Evolutionary conservation across 2,329 filamentous ascomycete genomes (phyloP), one percentile per base, ranked within the genome.

Genomic region (Pseudogymnoascus sp.): DNA sequence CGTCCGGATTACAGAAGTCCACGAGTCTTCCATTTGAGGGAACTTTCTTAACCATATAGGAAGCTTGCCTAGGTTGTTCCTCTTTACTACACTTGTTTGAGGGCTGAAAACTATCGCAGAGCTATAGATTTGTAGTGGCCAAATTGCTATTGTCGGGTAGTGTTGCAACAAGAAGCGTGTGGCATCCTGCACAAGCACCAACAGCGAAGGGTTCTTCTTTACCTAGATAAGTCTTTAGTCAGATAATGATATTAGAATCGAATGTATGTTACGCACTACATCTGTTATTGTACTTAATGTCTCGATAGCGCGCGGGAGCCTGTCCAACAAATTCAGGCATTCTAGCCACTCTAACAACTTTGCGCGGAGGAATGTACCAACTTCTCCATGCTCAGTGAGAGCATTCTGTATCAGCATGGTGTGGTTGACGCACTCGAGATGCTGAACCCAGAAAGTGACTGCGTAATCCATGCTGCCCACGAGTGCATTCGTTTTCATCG

Each of bases 261-360:
- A 31, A 62, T 62, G 19, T 61, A 60, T 53, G 4, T 42, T 66
- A 65, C 66, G 63, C 26, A 67, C 65, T 61, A 38, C 10, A 62
- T 64, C 63, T 61, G 53, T 37, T 60, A 72, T 38, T 56, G 60
- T 47, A 53, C 62, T 62, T 8, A 72, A 63, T 16, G 56, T 37
- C 37, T 65, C 40, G 26, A 70, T 59, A 35, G 68, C 67, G n/a
- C 42, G 13, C 31, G 64, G 61, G 24, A 71, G 64, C 61, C 60
- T 67, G 1, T 67, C 64, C 16, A 70, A 56, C 24, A 72, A 64
- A 64, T 70, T 71, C 24, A 71, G 59, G 63, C 67, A 72, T 68
- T 72, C 70, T 56, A 72, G 62, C 71, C 70, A 72, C 64, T 70
- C 67, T 26, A 72, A 66, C 2, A 72, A 61, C 56, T 64, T 72